Conservation (phyloP, 2,329 filamentous ascomycete genomes). For the Xylaria sp. region DNA sequence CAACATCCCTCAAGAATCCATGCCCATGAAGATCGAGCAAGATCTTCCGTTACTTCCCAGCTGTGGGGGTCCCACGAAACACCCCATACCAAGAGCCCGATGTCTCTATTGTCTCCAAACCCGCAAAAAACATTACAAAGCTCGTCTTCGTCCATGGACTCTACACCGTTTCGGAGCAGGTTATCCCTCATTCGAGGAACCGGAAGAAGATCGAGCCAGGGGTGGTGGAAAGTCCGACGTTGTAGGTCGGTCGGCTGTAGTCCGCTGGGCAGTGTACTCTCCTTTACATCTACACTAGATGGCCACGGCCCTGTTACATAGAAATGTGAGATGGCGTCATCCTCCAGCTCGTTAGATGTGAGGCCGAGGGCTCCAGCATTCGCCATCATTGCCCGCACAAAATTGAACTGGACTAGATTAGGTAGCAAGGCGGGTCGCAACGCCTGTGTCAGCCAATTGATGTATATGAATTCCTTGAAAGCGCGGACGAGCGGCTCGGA, state of each 20-base stretch:
- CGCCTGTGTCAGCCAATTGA: constrained; percentile 22
- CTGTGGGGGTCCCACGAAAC: constrained; percentile 35
- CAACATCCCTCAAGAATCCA: constrained; percentile 35
- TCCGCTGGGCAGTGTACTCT: constrained; percentile 22
- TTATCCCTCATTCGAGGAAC: constrained; percentile 52
- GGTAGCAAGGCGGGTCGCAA: constrained; percentile 35
- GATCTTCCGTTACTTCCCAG: constrained; percentile 37
- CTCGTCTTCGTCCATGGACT: constrained; percentile 39
- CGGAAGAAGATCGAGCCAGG: constrained; percentile 54
- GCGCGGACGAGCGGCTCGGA: constrained; percentile 17
- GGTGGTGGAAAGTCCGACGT: constrained; percentile 47
- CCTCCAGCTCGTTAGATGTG: constrained; percentile 31
- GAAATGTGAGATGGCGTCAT: constrained; percentile 38
- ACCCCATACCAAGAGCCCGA: constrained; percentile 37
- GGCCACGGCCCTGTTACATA: constrained; percentile 1
- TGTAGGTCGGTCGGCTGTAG: constrained; percentile 50
- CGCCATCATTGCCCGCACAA: constrained; percentile 37
- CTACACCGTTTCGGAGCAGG: constrained; percentile 38
- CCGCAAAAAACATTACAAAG: constrained; percentile 35
- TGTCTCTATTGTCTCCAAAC: not conserved
- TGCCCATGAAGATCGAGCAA: constrained; percentile 29
- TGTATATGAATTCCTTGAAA: constrained; percentile 26
- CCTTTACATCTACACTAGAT: constrained; percentile 9
- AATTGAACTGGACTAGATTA: constrained; percentile 37
- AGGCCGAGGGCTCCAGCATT: constrained; percentile 33